Conservation (phyloP, 2,329 filamentous ascomycete species). For the Neonectria faginata region DNA sequence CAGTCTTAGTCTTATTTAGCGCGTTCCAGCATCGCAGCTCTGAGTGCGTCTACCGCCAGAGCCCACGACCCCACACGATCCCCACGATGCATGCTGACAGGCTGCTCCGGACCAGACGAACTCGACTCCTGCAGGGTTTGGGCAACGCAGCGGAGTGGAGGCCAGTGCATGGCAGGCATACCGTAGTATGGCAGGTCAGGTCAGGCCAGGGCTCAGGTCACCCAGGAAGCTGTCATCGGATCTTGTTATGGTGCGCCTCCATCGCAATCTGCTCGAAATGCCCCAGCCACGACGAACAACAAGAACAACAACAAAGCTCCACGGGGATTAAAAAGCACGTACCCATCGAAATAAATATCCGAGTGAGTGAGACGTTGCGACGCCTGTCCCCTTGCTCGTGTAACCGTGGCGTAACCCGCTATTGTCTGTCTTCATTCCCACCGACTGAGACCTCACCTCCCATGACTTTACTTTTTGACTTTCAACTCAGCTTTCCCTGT, state of each 20-base stretch:
- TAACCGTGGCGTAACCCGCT: neutral
- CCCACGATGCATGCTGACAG: constrained; percentile 7
- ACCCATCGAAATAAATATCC: constrained; percentile 2
- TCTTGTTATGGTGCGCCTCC: too few species aligned
- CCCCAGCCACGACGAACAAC: neutral
- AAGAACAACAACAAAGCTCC: too few species aligned
- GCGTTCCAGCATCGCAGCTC: constrained; percentile 9
- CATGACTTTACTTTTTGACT: neutral
- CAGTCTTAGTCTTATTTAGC: constrained; percentile 5
- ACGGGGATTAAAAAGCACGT: neutral
- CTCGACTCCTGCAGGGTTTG: neutral
- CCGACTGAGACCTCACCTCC: constrained; percentile 4
- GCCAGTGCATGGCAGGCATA: constrained; percentile 3
- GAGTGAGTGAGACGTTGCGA: constrained; percentile 1
- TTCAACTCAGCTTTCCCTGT: neutral
- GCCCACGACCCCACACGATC: constrained; percentile 2
- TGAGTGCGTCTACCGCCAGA: neutral
- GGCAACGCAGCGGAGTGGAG: constrained; percentile 3
- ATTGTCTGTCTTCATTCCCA: constrained; percentile 14
- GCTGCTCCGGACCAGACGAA: constrained; percentile 10
- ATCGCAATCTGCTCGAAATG: neutral
- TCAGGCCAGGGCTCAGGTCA: neutral
- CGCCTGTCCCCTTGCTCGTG: neutral
- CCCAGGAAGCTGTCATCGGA: too few species aligned
- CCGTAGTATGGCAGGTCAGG: neutral